phyloP scores from a whole-genome alignment of 148 eudicot genomes.

The Euryodendron excelsum region DNA sequence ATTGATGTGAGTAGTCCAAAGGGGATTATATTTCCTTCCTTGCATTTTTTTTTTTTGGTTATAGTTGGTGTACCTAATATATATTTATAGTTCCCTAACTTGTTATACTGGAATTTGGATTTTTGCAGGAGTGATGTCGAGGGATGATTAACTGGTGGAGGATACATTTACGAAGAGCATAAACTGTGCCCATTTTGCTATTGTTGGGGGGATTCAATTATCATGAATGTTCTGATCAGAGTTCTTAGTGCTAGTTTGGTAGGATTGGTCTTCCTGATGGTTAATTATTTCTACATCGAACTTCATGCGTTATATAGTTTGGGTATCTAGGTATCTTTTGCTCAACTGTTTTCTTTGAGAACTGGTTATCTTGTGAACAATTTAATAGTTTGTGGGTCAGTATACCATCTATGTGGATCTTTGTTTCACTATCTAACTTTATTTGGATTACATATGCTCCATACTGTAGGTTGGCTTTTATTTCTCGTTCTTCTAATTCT shows the following conservation, averaged over 20 bases:
- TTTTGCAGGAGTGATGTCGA: slow-evolving; percentile 34
- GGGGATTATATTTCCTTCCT: not conserved
- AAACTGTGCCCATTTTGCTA: not conserved
- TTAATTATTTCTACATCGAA: not conserved
- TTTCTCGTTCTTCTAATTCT: not conserved
- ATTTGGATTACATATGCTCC: not conserved
- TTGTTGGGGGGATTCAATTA: not conserved
- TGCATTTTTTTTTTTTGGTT: not conserved
- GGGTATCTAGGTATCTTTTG: not conserved
- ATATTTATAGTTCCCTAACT: not conserved
- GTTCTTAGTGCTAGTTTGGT: slow-evolving; percentile 29
- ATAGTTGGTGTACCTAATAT: slow-evolving; percentile 1
- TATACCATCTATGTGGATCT: slow-evolving; percentile 12
- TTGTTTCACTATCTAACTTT: slow-evolving; percentile 1
- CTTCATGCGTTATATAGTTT: slow-evolving; percentile 14
- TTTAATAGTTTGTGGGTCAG: not conserved
- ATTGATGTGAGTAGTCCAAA: slow-evolving; percentile 31
- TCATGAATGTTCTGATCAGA: slow-evolving; percentile 3
- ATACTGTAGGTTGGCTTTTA: not conserved
- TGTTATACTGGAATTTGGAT: slow-evolving; percentile 10
- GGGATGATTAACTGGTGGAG: not conserved
- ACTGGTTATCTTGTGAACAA: not conserved
- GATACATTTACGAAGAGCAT: not conserved
- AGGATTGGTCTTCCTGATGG: slow-evolving; percentile 24
- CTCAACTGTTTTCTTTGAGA: not conserved